Evolutionary conservation across 2,329 filamentous ascomycete species (phyloP).

Genomic region (Tolypocladium inflatum): DNA sequence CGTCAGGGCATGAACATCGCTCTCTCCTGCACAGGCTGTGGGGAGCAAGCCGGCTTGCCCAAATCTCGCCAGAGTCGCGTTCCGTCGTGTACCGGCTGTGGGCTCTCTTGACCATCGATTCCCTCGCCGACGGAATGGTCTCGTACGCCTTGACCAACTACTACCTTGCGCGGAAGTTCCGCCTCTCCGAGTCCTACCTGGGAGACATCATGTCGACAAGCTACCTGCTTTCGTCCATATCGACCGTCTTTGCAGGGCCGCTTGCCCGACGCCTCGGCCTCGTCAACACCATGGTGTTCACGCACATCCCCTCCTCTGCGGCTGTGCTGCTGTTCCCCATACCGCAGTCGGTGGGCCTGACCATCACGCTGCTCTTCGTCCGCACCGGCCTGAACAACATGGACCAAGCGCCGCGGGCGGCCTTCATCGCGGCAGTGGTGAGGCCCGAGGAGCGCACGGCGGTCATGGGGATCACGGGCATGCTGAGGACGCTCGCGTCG

Average conservation of each 20-base stretch:
- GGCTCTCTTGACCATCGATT: constrained; percentile 55
- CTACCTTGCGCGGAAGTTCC: constrained; percentile 47
- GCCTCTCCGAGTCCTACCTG: constrained; percentile 44
- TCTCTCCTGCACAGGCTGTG: background rate
- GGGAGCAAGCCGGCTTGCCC: constrained; percentile 29
- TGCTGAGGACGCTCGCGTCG: constrained; percentile 49
- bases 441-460: constrained; percentile 56
- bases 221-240: constrained; percentile 44
- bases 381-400: constrained; percentile 56
- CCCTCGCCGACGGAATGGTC: constrained; percentile 58
- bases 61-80: constrained; percentile 48
- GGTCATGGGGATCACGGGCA: constrained; percentile 59
- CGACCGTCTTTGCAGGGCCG: constrained; percentile 47
- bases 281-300: constrained; percentile 57
- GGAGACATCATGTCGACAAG: constrained; percentile 47
- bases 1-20: background rate
- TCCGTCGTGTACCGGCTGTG: constrained; percentile 54
- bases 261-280: constrained; percentile 48
- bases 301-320: constrained; percentile 51
- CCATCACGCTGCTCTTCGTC: constrained; percentile 46
- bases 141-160: constrained; percentile 47
- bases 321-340: constrained; percentile 52
- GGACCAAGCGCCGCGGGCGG: constrained; percentile 58
- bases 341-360: constrained; percentile 38
- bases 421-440: constrained; percentile 58